These are phyloP conservation scores for Taphrina sp. DNA, from an alignment of 1,139 yeast genomes.

Conservation along the genomic window DNA sequence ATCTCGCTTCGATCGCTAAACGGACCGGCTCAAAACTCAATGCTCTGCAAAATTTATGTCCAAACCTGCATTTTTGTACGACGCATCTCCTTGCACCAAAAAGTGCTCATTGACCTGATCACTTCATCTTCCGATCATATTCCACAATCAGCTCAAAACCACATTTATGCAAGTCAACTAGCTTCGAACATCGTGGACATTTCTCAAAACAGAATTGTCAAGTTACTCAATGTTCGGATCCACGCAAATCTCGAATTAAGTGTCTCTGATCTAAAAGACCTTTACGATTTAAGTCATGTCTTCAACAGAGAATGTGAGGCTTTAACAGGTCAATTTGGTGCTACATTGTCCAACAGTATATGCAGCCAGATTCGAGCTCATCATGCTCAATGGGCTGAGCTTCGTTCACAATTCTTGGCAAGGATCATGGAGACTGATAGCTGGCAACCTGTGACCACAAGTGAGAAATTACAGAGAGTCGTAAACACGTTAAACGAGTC, in stretches of 20 bases:
- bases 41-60: conserved; percentile 63
- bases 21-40: conserved; percentile 68
- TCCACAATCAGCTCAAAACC: conserved; percentile 39
- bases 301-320: conserved; percentile 83
- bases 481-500: conserved; percentile 56
- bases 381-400: conserved; percentile 59
- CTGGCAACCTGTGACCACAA: conserved; percentile 61
- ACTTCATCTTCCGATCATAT: conserved; percentile 49
- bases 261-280: conserved; percentile 56
- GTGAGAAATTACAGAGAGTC: conserved; percentile 51
- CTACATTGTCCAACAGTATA: conserved; percentile 59
- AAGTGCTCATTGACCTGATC: conserved; percentile 69
- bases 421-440: conserved; percentile 61
- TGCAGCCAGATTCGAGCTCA: conserved; percentile 51
- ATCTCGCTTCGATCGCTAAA: conserved; percentile 61
- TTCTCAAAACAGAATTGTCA: conserved; percentile 74
- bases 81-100: conserved; percentile 74
- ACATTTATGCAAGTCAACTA: conserved; percentile 44
- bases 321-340: conserved; percentile 68
- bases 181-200: conserved; percentile 66
- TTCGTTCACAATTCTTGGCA: conserved; percentile 49
- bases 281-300: conserved; percentile 64
- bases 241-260: conserved; percentile 60
- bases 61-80: conserved; percentile 70
- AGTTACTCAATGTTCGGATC: conserved; percentile 72